Evolutionary conservation across 208 protist species (phyloP).

Genomic region (Blastocrithidia nonstop): DNA sequence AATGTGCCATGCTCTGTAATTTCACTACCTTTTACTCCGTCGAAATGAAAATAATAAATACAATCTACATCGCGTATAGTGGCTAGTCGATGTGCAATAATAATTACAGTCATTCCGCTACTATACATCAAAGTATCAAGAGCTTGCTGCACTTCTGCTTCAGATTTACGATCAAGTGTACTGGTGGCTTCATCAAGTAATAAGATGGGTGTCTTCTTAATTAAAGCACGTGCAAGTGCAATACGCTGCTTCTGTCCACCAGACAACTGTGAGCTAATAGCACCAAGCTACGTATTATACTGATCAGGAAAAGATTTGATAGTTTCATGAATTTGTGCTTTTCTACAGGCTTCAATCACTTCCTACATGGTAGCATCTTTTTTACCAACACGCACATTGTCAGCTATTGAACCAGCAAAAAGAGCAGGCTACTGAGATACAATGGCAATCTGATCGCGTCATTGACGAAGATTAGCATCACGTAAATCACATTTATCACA

Average conservation of each 20-base stretch:
- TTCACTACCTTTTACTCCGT: conserved; percentile 28
- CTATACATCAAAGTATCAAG: conserved; percentile 55
- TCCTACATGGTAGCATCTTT: conserved; percentile 46
- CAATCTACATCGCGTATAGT: conserved; percentile 80
- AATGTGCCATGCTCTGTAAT: conserved; percentile 46
- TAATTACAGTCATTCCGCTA: conserved; percentile 46
- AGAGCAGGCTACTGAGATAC: conserved; percentile 78
- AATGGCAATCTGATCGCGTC: conserved; percentile 53
- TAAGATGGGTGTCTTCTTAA: conserved; percentile 58
- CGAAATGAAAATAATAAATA: conserved; percentile 65
- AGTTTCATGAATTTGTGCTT: conserved; percentile 73
- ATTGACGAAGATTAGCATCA: conserved; percentile 26
- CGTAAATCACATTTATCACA: conserved; percentile 49
- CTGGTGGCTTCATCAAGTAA: conserved; percentile 86
- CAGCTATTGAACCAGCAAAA: conserved; percentile 41
- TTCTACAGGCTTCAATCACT: conserved; percentile 44
- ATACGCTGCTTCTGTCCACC: conserved; percentile 87
- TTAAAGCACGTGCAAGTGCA: conserved; percentile 70
- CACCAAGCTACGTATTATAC: conserved; percentile 74
- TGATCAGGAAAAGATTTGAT: conserved; percentile 60
- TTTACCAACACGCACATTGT: conserved; percentile 65
- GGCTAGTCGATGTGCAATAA: conserved; percentile 85
- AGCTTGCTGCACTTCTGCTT: conserved; percentile 71
- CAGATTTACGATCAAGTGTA: conserved; percentile 79
- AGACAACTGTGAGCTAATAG: conserved; percentile 66